phyloP scores from a whole-genome alignment of 169 alveolate genomes.

The Plasmodium fragile region DNA sequence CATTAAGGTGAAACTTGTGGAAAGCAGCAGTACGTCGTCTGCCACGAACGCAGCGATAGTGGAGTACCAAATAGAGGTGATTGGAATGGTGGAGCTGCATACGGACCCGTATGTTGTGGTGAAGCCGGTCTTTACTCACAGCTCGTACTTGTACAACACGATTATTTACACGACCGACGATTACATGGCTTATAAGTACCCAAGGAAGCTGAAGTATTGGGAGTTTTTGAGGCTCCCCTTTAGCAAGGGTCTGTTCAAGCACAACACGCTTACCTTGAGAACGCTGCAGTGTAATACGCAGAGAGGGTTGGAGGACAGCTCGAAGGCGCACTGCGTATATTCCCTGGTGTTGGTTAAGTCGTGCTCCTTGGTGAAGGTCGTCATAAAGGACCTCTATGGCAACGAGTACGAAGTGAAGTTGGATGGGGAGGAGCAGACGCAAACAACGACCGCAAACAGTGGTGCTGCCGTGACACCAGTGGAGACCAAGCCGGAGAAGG shows the following conservation, averaged over 20 bases:
- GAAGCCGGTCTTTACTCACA: constrained; percentile 25
- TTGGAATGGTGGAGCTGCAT: not conserved
- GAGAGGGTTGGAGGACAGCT: not conserved
- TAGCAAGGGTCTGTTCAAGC: constrained; percentile 24
- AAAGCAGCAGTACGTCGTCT: not conserved
- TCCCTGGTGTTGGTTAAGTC: not conserved
- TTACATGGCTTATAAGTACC: constrained; percentile 9
- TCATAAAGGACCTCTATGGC: constrained; percentile 19
- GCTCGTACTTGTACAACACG: constrained; percentile 19
- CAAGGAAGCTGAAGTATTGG: constrained; percentile 15
- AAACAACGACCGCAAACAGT: too few relatives aligned
- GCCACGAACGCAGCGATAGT: not conserved
- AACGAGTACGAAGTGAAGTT: constrained; percentile 14
- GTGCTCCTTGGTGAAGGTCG: not conserved
- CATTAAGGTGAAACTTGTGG: not conserved
- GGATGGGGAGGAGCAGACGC: not conserved
- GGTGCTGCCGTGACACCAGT: not conserved
- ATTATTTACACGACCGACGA: constrained; percentile 14
- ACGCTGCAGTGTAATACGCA: not conserved
- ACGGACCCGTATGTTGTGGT: constrained; percentile 22
- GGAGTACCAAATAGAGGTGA: constrained; percentile 15
- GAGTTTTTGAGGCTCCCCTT: constrained; percentile 22
- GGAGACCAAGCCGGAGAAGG: not conserved
- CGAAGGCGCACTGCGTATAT: not conserved
- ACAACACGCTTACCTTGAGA: not conserved